Percentiles rank a stretch among this genome's conserved stretches.
Evolutionary conservation across 495 filamentous ascomycete genomes (phyloP).

Genomic region (Aspergillus taichungensis): DNA sequence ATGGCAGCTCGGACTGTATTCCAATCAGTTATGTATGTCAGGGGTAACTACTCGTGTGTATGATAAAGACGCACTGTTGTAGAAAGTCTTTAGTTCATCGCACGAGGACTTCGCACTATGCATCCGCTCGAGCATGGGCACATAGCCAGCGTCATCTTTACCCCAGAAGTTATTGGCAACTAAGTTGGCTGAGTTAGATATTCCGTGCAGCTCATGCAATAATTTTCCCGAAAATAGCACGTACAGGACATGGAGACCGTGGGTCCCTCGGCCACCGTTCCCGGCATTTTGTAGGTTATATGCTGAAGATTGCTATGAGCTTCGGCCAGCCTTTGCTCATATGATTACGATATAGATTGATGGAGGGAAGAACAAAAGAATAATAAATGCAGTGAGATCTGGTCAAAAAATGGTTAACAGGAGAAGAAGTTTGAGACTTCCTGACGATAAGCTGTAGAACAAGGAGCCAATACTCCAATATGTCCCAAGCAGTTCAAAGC

Average conservation of each 20-base stretch:
- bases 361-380: slow-evolving; percentile 5
- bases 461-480: too few relatives aligned
- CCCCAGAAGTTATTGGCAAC: slow-evolving; percentile 99
- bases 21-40: slow-evolving; percentile 4
- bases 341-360: slow-evolving; percentile 8
- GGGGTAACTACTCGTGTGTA: background rate
- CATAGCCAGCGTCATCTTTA: slow-evolving; percentile 94
- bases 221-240: slow-evolving; percentile 3
- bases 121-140: slow-evolving; percentile 91
- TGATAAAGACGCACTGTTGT: slow-evolving; percentile 49
- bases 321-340: slow-evolving; percentile 39
- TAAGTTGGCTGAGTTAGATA: slow-evolving; percentile 25
- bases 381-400: background rate
- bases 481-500: too few relatives aligned
- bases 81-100: slow-evolving; percentile 90
- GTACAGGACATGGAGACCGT: slow-evolving; percentile 57
- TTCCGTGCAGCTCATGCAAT: slow-evolving; percentile 1
- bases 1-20: slow-evolving; percentile 73
- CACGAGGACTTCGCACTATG: slow-evolving; percentile 89
- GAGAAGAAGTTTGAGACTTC: too few relatives aligned
- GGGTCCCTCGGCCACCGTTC: slow-evolving; percentile 52
- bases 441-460: too few relatives aligned
- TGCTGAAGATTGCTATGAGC: slow-evolving; percentile 17
- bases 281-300: slow-evolving; percentile 46
- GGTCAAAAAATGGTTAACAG: too few relatives aligned